Percentiles rank a stretch among this genome's conserved stretches.
Evolutionary conservation across 495 filamentous ascomycete genomes (phyloP).

Genomic region (Jackrogersella minutella): DNA sequence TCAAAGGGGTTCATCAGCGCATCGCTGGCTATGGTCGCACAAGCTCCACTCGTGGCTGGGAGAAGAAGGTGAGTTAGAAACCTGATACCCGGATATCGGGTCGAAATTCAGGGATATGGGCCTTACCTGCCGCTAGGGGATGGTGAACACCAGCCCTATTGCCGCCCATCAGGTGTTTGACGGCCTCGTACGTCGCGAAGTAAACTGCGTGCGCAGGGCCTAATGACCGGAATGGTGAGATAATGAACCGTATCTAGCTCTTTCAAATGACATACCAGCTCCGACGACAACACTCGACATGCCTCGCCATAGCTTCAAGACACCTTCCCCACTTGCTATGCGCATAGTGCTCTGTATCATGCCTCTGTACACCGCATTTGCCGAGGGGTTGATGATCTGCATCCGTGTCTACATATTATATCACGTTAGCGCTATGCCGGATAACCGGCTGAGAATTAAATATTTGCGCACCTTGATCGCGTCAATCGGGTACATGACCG

Average conservation of each 20-base stretch:
- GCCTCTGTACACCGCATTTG: slow-evolving; percentile 86
- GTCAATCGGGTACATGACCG: slow-evolving; percentile 98
- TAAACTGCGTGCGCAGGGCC: slow-evolving; percentile 97
- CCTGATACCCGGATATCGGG: not conserved
- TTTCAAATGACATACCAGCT: slow-evolving; percentile 70
- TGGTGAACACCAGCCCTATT: slow-evolving; percentile 90
- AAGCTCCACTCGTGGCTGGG: slow-evolving; percentile 86
- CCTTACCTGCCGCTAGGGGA: slow-evolving; percentile 85
- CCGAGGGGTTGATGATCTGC: slow-evolving; percentile 91
- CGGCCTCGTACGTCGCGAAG: slow-evolving; percentile 96
- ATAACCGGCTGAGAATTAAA: slow-evolving; percentile 3
- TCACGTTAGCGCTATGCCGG: slow-evolving; percentile 27
- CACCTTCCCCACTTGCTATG: slow-evolving; percentile 88
- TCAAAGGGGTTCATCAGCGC: slow-evolving; percentile 99
- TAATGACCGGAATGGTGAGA: slow-evolving; percentile 47
- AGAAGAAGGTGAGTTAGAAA: slow-evolving; percentile 25
- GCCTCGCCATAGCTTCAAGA: slow-evolving; percentile 92
- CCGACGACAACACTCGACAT: slow-evolving; percentile 96
- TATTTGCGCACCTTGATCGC: slow-evolving; percentile 83
- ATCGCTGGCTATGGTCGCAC: slow-evolving; percentile 95
- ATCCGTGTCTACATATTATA: slow-evolving; percentile 78
- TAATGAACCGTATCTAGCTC: not conserved
- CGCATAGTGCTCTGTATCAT: slow-evolving; percentile 90
- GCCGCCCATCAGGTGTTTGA: slow-evolving; percentile 94
- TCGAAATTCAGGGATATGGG: slow-evolving; percentile 17